Evolutionary conservation across 352 stramenopile species (phyloP), one percentile per base, ranked within the genome.

Genomic region (Globisporangium spiculum): DNA sequence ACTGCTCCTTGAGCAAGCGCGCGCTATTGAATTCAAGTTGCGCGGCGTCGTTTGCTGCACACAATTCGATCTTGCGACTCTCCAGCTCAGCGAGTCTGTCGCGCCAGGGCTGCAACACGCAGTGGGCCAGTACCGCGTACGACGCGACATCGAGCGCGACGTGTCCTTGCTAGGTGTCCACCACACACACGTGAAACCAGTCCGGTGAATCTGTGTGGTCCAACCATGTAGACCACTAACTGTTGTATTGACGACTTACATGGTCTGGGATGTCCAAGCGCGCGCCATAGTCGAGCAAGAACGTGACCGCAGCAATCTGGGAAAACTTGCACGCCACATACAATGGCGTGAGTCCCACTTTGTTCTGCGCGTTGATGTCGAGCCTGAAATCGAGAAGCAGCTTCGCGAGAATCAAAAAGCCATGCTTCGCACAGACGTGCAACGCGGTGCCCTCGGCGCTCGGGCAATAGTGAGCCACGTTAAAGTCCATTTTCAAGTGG

Each of bases 271-370:
- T 54, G 52, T 88, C 73, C 38, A 89, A 48, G 2, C 68, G 75
- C 27, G 75, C 80, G 4, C 68, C 69, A 16, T 72, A 18, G 26
- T 81, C 63, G 1, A 89, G 56, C 0, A 90, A 72, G 30, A 81
- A 84, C 22, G 59, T 55, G 26, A 81, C 66, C 59, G 86, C 68
- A 12, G 68, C 65, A 1, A 65, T 56, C 26, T 88, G 72, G 3
- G 75, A 72, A 20, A 79, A 86, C 58, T 85, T 86, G 67, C 82
- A 88, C 10, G 82, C 82, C 8, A 90, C 69, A 48, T 90, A 78
- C 22, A 90, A 60, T 8, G 82, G 70, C 27, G 82, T 89, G 20
- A 77, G 79, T 2, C 82, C 80, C 10, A 89, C 80, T 70, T 86
- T 90, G 68, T 88, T 88, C 30, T 75, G 77, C 20, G 66, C 60